Base-by-base conservation (phyloP, 345 rosid species). In the Lepidium didymum region DNA sequence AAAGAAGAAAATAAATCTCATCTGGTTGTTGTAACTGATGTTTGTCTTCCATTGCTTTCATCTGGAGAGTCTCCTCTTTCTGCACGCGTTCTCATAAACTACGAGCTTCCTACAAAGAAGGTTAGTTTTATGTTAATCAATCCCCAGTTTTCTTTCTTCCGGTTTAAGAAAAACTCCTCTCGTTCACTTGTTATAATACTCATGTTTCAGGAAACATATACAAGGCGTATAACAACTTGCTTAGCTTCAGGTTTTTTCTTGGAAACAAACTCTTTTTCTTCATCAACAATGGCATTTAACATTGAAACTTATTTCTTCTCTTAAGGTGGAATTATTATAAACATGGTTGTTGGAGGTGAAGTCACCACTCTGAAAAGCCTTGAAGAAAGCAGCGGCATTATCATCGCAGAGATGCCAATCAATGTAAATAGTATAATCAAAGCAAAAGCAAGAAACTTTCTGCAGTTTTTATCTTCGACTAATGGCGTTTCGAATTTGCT, bases 341-440 rank as follows among this genome's bases (percentile, higher is more conserved):
- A 93, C 76, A 83, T 93, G 90, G 92, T 90, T 16, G 94, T 86
- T 57, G 98, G 98, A 46, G 96, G 97, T 38, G 96, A 90, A 86
- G 97, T 93, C 1, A 82, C 81, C 14, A 83, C 83, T 67, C 87
- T 93, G 10, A 93, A 84, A 82, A 78, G 78, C 75, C 69, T 90
- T 5, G 98, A 90, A 69, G 97, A 93, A 74, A 83, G 83, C 78
- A 84, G 87, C 53, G 60, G 76, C 63, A 70, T 90, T 59, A 70
- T 80, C 76, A 87, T 93, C 14, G 87, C 85, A 2, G 98, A 90
- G 80, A 88, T 93, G 98, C 98, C 98, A 10, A 87, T 93, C 50
- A 84, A 88, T 84, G 77, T 73, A 72, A 27, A 66, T 78, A 85
- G 27, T 64, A 53, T 16, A 53, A 29, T 69, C 37, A 35, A 35